phyloP scores from a whole-genome alignment of 129 eudicot species.

The Calendula officinalis region DNA sequence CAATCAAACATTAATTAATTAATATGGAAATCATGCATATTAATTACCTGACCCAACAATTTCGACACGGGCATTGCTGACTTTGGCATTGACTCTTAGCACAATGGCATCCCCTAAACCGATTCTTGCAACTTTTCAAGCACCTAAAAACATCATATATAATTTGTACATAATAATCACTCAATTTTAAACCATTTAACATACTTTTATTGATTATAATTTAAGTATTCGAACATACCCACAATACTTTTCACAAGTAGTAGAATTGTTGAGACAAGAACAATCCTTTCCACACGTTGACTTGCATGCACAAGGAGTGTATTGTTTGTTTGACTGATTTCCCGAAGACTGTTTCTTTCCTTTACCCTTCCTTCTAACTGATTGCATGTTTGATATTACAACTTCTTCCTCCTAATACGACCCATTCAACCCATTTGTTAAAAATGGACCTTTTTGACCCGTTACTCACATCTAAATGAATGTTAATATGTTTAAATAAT shows the following conservation, averaged over 20 bases:
- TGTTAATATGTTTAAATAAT: slow-evolving; percentile 30
- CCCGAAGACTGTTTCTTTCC: slow-evolving; percentile 63
- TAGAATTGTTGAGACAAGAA: slow-evolving; percentile 55
- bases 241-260: slow-evolving; percentile 85
- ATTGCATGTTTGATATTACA: slow-evolving; percentile 34
- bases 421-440: background rate
- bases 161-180: background rate
- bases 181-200: too few relatives aligned
- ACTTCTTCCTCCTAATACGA: slow-evolving; percentile 45
- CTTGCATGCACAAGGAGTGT: slow-evolving; percentile 70
- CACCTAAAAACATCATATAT: slow-evolving; percentile 46
- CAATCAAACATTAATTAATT: too few relatives aligned
- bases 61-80: slow-evolving; percentile 87
- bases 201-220: too few relatives aligned
- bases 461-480: background rate
- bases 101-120: slow-evolving; percentile 91
- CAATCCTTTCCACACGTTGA: slow-evolving; percentile 71
- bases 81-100: slow-evolving; percentile 79
- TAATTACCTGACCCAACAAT: too few relatives aligned
- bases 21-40: too few relatives aligned
- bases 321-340: slow-evolving; percentile 50
- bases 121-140: slow-evolving; percentile 73
- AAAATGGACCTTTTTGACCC: background rate
- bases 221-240: too few relatives aligned
- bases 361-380: slow-evolving; percentile 55